Base-by-base conservation (phyloP, 768 basidiomycete genomes). In the Phlegmacium glaucopus region DNA sequence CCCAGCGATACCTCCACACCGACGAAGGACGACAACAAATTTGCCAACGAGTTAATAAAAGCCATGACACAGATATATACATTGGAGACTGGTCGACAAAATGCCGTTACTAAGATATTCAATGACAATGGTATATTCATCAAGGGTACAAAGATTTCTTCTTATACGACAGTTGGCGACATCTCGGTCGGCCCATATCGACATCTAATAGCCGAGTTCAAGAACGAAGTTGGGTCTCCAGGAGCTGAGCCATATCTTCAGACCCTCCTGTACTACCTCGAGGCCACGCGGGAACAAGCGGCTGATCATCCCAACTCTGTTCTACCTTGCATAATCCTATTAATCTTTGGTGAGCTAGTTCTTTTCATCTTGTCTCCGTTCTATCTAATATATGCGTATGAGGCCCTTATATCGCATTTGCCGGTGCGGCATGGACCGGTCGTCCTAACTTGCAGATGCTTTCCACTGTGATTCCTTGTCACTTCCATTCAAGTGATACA, bases 361-460 rank as follows among this genome's bases (percentile, higher is more conserved):
- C 9, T 35, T n/a, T 30, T 38, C 39, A 16, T 38, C n/a, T 16
- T 16, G 4, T 16, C 32, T 22, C 30, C 9, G n/a, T n/a, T 38
- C 25, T 25, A 40, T 27, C 44, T 50, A 22, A 36, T 15, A 30
- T 38, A 22, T 22, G 22, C 18, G 6, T 28, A 22, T 12, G 27
- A 62, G 62, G 63, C 13, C 42, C 61, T 38, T 36, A 47, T 15
- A 54, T 67, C 12, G 39, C 47, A 22, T 60, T 67, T 26, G 56
- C 59, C 4, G 57, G 61, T 32, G 60, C 55, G 1, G 48, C 41
- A 3, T 60, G 57, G 56, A 61, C 50, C 16, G 29, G 50, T 16
- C 41, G 35, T 7, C 59, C 56, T 1, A 25, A 17, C 2, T 37
- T 54, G 9, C 56, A 64, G 18, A 16, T 61, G 22, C 48, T 66